phyloP scores from a whole-genome alignment of 805 yeast species.

The Lachancea sp. region DNA sequence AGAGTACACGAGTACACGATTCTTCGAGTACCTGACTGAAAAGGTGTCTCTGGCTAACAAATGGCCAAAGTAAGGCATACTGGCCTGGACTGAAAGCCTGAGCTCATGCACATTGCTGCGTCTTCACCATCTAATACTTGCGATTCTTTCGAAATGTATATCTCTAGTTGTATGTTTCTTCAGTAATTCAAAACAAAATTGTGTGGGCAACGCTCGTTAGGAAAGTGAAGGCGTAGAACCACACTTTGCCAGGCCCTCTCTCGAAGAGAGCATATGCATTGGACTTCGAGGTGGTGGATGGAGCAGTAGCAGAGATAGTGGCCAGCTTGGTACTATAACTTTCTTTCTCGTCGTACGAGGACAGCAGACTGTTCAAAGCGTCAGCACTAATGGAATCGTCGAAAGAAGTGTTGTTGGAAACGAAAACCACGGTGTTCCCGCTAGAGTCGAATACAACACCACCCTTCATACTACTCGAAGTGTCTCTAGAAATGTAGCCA shows the following conservation, averaged over 20 bases:
- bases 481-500: slow-evolving; percentile 54
- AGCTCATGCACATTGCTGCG: no score
- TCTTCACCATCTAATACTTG: neutral
- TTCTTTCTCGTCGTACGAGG: slow-evolving; percentile 29
- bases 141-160: neutral
- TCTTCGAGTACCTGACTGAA: no score
- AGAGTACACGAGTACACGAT: neutral
- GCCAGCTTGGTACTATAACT: slow-evolving; percentile 28
- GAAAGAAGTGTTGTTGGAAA: slow-evolving; percentile 48
- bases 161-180: neutral
- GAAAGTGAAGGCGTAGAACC: slow-evolving; percentile 25
- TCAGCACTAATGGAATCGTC: slow-evolving; percentile 40
- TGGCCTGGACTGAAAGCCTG: neutral
- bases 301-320: slow-evolving; percentile 35
- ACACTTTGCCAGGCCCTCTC: slow-evolving; percentile 15
- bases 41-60: no score
- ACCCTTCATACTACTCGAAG: slow-evolving; percentile 49
- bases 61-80: no score
- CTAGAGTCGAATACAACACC: slow-evolving; percentile 63
- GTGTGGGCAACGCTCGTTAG: slow-evolving; percentile 21
- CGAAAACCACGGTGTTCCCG: slow-evolving; percentile 56
- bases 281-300: slow-evolving; percentile 26
- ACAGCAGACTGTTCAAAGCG: slow-evolving; percentile 43
- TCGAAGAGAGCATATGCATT: slow-evolving; percentile 18
- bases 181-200: slow-evolving; percentile 14